Base-by-base conservation (phyloP, 768 basidiomycete genomes). In the Rhodotorula kratochvilovae region DNA sequence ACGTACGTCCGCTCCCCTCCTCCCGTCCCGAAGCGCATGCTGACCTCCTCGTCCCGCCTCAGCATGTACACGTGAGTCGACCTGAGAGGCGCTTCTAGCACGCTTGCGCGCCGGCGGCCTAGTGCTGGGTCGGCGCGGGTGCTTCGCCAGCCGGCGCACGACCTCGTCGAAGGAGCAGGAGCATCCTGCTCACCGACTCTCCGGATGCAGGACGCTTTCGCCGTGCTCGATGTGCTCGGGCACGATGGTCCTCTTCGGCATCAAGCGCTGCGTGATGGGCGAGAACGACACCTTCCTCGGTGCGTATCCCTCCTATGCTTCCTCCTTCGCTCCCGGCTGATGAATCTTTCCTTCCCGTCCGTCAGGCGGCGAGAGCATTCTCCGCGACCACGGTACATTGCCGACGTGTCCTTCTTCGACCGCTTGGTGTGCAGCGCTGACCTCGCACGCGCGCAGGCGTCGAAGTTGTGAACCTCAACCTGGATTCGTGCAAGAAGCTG, bases 161-260 rank as follows among this genome's bases (percentile, higher is more conserved):
- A n/a, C n/a, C n/a, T n/a, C n/a, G n/a, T n/a, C n/a, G n/a, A n/a
- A n/a, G n/a, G n/a, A n/a, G n/a, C n/a, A n/a, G n/a, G n/a, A n/a
- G n/a, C n/a, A n/a, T n/a, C n/a, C n/a, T n/a, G n/a, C n/a, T n/a
- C n/a, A n/a, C n/a, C n/a, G 39, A 13, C 39, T 39, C 13, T 13
- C 39, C 8, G 8, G 39, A 7, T 39, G 8, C 71, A 66, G 59
- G 17, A 76, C 70, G 17, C 72, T 76, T 35, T 85, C 85, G 55
- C 88, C 88, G 4, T 88, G 88, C 75, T 83, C 81, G 63, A 87
- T 88, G 88, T 88, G 88, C 75, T 83, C 84, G 2, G 87, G 87
- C 15, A 84, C 87, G 2, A 85, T 87, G 62, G 58, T 71, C 16
- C 57, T 71, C 19, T 74, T 58, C 42, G 68, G 84, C 57, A 87